A percentile compares a stretch with the other conserved stretches of the same genome.
These are phyloP conservation scores for Lonicera japonica DNA, from an alignment of 129 eudicot species.

Conservation along the genomic window DNA sequence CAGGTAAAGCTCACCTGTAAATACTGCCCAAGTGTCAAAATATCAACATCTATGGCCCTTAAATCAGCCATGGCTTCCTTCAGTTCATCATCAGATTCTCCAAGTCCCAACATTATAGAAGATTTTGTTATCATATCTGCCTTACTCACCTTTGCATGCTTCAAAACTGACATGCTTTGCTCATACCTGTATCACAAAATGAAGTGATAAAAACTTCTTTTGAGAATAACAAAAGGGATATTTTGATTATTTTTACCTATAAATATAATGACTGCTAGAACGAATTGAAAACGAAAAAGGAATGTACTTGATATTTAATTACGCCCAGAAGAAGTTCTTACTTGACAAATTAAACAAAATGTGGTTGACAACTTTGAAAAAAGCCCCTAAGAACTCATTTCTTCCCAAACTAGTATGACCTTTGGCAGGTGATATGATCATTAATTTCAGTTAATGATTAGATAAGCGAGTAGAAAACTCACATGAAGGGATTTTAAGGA, in stretches of 20 bases:
- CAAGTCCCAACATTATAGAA: conserved; percentile 96
- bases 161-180: conserved; percentile 83
- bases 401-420: not conserved
- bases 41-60: conserved; percentile 86
- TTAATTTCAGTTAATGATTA: too few relatives aligned
- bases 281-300: too few relatives aligned
- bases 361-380: not conserved
- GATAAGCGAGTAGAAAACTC: not conserved
- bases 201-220: not conserved
- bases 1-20: conserved; percentile 54
- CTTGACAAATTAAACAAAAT: not conserved
- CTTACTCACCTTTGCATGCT: conserved; percentile 77
- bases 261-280: too few relatives aligned
- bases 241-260: too few relatives aligned
- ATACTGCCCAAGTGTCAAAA: conserved; percentile 93
- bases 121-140: conserved; percentile 91
- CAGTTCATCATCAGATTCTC: conserved; percentile 89
- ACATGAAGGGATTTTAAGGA: not conserved
- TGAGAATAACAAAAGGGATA: not conserved
- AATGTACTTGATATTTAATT: too few relatives aligned
- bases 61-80: conserved; percentile 94
- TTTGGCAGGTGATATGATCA: too few relatives aligned
- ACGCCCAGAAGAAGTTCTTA: not conserved
- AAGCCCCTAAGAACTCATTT: not conserved
- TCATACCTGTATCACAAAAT: conserved; percentile 50